Base-by-base conservation (phyloP, 352 stramenopile genomes). In the Globisporangium cylindrosporum region DNA sequence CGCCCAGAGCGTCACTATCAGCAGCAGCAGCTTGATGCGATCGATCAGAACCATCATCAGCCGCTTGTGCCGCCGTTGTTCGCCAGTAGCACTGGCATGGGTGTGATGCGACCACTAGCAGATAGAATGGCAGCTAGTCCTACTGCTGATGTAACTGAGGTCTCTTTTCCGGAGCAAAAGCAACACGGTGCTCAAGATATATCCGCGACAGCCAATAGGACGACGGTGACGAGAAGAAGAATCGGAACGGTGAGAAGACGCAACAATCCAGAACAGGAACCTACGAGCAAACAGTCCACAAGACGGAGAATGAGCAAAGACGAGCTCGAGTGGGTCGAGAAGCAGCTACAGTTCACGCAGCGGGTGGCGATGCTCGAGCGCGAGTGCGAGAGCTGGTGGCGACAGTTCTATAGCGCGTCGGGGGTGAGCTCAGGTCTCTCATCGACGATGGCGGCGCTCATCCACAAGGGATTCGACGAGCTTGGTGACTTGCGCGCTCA, bases 311-410 rank as follows among this genome's bases (percentile, higher is more conserved):
- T 83, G 59, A 73, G 71, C 1, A 83, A 76, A 18, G 51, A 73
- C 1, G 81, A 90, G 27, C 61, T 76, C 2, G 80, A 88, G 66
- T 91, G 84, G 82, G 59, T 86, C 22, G 84, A 92, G 64, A 92
- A 87, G 66, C 80, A 91, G 61, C 49, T 78, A 3, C 81, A 84
- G 70, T 88, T 87, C 43, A 73, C 54, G 0, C 66, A 77, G 41
- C 75, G 84, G 0, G 66, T 70, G 8, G 58, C 60, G 1, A 62
- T 78, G 24, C 29, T 92, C 20, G 84, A 92, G 65, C 89, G 82
- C 38, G 84, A 92, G 65, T 88, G 82, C 38, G 32, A 36, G 18
- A 59, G 59, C 25, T 84, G 76, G 64, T 92, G 81, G 83, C 73
- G 76, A 5, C 57, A 64, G 18, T 91, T 85, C 59, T 89, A 85